Evolutionary conservation across 2,329 filamentous ascomycete species (phyloP).

Genomic region (Fusarium lateritium): DNA sequence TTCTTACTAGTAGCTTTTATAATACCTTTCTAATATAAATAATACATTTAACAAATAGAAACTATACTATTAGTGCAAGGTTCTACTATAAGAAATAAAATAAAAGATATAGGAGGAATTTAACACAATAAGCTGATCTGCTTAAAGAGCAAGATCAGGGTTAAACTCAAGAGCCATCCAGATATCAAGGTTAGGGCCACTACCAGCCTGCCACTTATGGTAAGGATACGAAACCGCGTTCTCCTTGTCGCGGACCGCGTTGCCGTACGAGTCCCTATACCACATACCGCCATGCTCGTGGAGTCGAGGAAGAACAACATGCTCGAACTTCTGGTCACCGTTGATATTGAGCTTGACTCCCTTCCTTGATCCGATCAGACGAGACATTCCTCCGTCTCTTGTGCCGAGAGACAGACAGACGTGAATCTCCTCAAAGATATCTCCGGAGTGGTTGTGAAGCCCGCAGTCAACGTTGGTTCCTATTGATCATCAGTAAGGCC

Average conservation of each 20-base stretch:
- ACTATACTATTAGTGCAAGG: too few relatives aligned
- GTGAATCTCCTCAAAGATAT: background rate
- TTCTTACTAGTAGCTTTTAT: too few relatives aligned
- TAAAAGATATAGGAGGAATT: too few relatives aligned
- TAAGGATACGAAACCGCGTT: slow-evolving; percentile 15
- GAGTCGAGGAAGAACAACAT: background rate
- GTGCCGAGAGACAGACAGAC: background rate
- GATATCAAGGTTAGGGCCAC: slow-evolving; percentile 19
- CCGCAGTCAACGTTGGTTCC: slow-evolving; percentile 4
- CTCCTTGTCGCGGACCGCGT: slow-evolving; percentile 10
- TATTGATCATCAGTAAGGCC: background rate
- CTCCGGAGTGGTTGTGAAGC: background rate
- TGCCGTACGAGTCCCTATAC: slow-evolving; percentile 10
- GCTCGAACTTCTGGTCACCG: background rate
- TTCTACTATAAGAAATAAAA: too few relatives aligned
- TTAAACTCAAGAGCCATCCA: slow-evolving; percentile 32
- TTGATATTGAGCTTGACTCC: background rate
- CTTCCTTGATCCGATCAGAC: background rate
- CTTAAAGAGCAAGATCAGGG: slow-evolving; percentile 7
- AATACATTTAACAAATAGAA: too few relatives aligned
- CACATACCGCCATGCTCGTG: slow-evolving; percentile 24
- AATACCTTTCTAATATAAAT: too few relatives aligned
- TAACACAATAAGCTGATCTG: too few relatives aligned
- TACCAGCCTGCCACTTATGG: slow-evolving; percentile 26
- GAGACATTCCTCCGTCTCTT: background rate